phyloP scores from a whole-genome alignment of 176 grass and related monocot genomes.

The Rhipidocladum racemiflorum region DNA sequence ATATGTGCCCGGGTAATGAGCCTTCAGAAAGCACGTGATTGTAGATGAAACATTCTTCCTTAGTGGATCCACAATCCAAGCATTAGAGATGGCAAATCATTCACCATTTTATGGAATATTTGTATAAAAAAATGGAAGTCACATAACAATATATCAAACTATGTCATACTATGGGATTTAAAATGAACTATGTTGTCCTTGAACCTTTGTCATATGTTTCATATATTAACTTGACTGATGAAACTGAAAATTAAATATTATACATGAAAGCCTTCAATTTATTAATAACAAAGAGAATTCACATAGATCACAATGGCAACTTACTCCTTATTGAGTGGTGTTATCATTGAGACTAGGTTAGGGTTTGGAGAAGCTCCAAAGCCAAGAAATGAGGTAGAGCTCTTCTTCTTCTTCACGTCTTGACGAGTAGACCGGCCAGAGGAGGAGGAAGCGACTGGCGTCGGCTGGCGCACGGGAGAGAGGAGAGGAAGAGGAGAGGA shows the following conservation, averaged over 20 bases:
- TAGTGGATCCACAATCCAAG: background rate
- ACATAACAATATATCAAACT: background rate
- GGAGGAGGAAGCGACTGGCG: no score
- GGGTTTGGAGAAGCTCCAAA: no score
- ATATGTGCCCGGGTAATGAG: background rate
- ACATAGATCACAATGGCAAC: background rate
- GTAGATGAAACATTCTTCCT: background rate
- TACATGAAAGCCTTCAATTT: no score
- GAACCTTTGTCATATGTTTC: background rate
- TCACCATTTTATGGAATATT: background rate
- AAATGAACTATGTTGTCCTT: no score
- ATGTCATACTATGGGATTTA: no score
- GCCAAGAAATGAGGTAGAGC: no score
- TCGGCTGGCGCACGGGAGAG: no score
- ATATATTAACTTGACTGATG: background rate
- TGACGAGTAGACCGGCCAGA: no score
- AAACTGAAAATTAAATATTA: background rate
- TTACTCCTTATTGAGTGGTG: background rate
- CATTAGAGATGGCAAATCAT: background rate
- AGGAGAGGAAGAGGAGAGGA: no score
- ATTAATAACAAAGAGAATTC: background rate
- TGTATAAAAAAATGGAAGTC: background rate
- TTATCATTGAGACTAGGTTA: no score
- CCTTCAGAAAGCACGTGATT: background rate
- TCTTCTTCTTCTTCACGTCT: no score